Conservation (phyloP, 257 asterid genomes). For the Ophiorrhiza pumila region DNA sequence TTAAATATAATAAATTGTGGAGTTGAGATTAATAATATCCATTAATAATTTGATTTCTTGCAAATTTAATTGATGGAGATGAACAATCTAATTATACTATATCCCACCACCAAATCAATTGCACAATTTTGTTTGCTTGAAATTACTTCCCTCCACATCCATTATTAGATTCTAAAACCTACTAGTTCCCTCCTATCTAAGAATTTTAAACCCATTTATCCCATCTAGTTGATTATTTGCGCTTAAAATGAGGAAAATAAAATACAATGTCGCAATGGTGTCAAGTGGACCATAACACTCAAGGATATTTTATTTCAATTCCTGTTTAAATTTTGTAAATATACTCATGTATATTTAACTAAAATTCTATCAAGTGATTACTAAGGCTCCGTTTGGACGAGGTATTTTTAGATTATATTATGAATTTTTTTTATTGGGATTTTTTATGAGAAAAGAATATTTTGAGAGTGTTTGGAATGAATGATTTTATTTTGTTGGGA, state of each 20-base stretch:
- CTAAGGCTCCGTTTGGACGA: too few relatives aligned
- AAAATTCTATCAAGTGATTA: too few relatives aligned
- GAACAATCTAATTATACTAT: too few relatives aligned
- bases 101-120: not conserved
- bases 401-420: too few relatives aligned
- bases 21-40: not conserved
- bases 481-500: too few relatives aligned
- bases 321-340: too few relatives aligned
- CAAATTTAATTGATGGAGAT: not conserved
- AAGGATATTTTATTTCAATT: too few relatives aligned
- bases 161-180: not conserved
- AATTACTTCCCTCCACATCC: not conserved
- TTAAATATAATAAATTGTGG: too few relatives aligned
- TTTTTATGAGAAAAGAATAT: too few relatives aligned
- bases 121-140: not conserved
- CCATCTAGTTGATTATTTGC: not conserved
- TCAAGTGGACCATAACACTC: not conserved
- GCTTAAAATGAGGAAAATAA: not conserved
- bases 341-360: too few relatives aligned
- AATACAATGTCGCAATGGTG: not conserved
- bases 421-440: too few relatives aligned
- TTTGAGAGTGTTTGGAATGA: too few relatives aligned
- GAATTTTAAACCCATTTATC: not conserved
- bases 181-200: not conserved
- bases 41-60: not conserved